Conservation (phyloP, 2,329 filamentous ascomycete genomes). For the Cladophialophora immunda region DNA sequence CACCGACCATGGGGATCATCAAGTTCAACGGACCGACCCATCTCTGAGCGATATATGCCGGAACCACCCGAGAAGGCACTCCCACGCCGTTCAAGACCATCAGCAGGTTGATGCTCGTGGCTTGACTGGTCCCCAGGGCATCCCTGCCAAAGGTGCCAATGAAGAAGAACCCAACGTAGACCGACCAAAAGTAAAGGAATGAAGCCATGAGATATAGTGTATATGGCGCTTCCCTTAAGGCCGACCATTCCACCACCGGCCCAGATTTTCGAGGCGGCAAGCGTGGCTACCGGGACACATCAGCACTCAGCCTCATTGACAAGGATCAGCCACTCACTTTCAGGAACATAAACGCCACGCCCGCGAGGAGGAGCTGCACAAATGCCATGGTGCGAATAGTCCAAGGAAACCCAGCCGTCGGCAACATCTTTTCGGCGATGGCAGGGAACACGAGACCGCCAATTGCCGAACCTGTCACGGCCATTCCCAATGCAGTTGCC, state of each 20-base stretch:
- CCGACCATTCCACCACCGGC: constrained; percentile 59
- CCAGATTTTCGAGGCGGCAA: constrained; percentile 60
- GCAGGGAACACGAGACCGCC: constrained; percentile 72
- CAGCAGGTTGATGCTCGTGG: constrained; percentile 66
- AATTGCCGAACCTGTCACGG: constrained; percentile 66
- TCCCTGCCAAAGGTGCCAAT: constrained; percentile 51
- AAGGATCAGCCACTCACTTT: constrained; percentile 52
- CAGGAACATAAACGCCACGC: constrained; percentile 51
- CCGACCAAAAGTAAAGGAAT: constrained; percentile 59
- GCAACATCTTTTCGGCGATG: constrained; percentile 65
- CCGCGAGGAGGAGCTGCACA: constrained; percentile 60
- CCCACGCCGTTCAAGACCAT: constrained; percentile 72
- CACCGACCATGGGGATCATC: constrained; percentile 60
- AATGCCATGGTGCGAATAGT: constrained; percentile 69
- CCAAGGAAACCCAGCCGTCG: constrained; percentile 70
- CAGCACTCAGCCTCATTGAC: neutral
- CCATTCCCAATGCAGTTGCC: constrained; percentile 67
- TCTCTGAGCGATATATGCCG: constrained; percentile 66
- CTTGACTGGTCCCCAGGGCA: constrained; percentile 52
- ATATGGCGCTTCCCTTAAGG: constrained; percentile 62
- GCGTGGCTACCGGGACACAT: constrained; percentile 56
- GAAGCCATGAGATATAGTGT: constrained; percentile 53
- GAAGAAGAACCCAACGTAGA: constrained; percentile 65
- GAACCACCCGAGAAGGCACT: constrained; percentile 64
- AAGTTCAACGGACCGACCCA: constrained; percentile 68